Conservation (phyloP, 306 rosid species). For the Cicer arietinum region DNA sequence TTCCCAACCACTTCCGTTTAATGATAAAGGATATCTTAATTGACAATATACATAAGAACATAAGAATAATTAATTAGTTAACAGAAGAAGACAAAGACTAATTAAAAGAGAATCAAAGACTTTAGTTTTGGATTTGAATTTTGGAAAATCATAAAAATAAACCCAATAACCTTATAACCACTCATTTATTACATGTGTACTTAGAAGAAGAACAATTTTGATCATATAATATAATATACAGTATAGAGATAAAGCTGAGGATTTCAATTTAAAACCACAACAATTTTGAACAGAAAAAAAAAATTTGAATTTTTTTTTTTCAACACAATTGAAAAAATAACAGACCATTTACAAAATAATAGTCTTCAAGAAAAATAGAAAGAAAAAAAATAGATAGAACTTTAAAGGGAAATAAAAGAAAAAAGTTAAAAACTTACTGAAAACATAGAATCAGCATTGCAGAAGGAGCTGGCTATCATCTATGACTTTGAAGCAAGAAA, state of each 20-base stretch:
- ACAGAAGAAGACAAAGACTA: conserved; percentile 10
- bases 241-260: conserved; percentile 9
- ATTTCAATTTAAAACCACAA: not conserved
- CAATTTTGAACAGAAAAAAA: not conserved
- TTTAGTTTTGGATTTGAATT: conserved; percentile 14
- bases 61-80: conserved; percentile 20
- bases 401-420: not conserved
- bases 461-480: conserved; percentile 74
- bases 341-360: conserved; percentile 5
- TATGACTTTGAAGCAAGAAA: conserved; percentile 35
- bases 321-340: conserved; percentile 9
- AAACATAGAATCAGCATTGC: conserved; percentile 80
- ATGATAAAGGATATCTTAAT: conserved; percentile 38
- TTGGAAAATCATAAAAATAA: conserved; percentile 30
- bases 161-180: conserved; percentile 5
- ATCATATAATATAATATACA: conserved; percentile 2
- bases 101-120: conserved; percentile 29
- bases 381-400: too few species aligned
- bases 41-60: conserved; percentile 40
- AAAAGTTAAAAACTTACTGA: conserved; percentile 58
- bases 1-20: conserved; percentile 46
- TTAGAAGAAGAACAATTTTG: conserved; percentile 35
- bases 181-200: conserved; percentile 40
- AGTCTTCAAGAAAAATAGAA: not conserved
- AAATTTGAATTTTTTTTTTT: not conserved